These are phyloP conservation scores for Besnoitia besnoiti DNA, from an alignment of 169 alveolate species.

Conservation along the genomic window DNA sequence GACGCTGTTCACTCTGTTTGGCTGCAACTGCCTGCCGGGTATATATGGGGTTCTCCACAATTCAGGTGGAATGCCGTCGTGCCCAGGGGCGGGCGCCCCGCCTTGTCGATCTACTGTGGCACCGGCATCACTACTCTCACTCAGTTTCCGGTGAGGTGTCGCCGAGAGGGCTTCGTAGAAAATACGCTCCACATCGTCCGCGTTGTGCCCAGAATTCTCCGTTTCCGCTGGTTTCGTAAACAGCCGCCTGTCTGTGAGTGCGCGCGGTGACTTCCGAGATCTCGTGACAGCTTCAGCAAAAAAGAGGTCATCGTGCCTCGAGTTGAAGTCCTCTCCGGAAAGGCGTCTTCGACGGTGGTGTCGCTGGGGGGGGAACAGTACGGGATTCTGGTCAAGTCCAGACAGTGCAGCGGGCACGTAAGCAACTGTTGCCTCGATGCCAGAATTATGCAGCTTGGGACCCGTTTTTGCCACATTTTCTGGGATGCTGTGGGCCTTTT, in stretches of 20 bases:
- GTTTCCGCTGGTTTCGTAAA: background rate
- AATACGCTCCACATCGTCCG: background rate
- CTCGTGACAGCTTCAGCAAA: background rate
- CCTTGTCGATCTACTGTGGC: background rate
- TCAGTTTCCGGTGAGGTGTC: background rate
- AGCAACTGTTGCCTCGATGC: slow-evolving; percentile 7
- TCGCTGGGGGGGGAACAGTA: background rate
- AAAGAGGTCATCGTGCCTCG: background rate
- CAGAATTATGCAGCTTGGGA: background rate
- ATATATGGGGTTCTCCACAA: background rate
- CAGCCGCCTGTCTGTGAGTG: background rate
- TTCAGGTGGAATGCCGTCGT: background rate
- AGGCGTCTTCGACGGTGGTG: background rate
- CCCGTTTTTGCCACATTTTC: background rate
- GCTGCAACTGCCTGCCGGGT: slow-evolving; percentile 20
- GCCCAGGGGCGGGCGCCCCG: background rate
- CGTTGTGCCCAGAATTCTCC: background rate
- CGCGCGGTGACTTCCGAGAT: background rate
- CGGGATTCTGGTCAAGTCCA: background rate
- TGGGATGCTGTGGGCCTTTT: background rate
- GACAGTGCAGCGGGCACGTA: background rate
- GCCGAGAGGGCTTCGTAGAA: background rate
- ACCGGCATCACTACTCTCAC: background rate
- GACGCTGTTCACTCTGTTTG: background rate
- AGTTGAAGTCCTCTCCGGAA: background rate